phyloP scores from a whole-genome alignment of 2,329 filamentous ascomycete species.

The Dothidotthia symphoricarpi region DNA sequence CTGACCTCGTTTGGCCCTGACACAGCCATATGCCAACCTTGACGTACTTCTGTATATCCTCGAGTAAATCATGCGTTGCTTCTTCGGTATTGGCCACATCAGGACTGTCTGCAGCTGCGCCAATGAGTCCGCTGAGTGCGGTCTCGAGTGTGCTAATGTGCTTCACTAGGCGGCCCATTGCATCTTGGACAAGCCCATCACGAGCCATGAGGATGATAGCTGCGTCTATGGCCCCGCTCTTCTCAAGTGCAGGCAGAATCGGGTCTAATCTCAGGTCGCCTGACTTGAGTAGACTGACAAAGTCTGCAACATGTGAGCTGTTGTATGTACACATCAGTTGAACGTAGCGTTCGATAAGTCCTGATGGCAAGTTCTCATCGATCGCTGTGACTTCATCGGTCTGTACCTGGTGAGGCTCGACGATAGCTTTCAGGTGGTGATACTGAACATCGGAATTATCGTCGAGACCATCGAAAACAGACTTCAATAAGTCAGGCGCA shows the following conservation, averaged over 20 bases:
- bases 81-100: constrained; percentile 61
- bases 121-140: constrained; percentile 70
- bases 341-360: constrained; percentile 79
- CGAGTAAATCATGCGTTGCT: constrained; percentile 70
- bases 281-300: constrained; percentile 72
- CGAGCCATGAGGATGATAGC: constrained; percentile 87
- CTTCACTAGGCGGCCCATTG: constrained; percentile 79
- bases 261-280: constrained; percentile 76
- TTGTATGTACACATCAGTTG: constrained; percentile 88
- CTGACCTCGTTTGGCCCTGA: constrained; percentile 72
- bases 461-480: constrained; percentile 61
- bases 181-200: constrained; percentile 77
- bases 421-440: constrained; percentile 70
- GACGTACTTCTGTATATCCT: constrained; percentile 81
- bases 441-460: constrained; percentile 67
- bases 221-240: constrained; percentile 85
- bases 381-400: constrained; percentile 4
- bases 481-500: constrained; percentile 64
- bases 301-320: constrained; percentile 77
- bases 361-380: constrained; percentile 44
- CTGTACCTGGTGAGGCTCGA: constrained; percentile 58
- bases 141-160: constrained; percentile 79
- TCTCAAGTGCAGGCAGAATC: constrained; percentile 83
- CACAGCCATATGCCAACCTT: constrained; percentile 96
- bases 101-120: constrained; percentile 57